A percentile compares a stretch with the other conserved stretches of the same genome.
These are phyloP conservation scores for Teunomyces gatunensis DNA, from an alignment of 805 yeast species.

Conservation along the genomic window DNA sequence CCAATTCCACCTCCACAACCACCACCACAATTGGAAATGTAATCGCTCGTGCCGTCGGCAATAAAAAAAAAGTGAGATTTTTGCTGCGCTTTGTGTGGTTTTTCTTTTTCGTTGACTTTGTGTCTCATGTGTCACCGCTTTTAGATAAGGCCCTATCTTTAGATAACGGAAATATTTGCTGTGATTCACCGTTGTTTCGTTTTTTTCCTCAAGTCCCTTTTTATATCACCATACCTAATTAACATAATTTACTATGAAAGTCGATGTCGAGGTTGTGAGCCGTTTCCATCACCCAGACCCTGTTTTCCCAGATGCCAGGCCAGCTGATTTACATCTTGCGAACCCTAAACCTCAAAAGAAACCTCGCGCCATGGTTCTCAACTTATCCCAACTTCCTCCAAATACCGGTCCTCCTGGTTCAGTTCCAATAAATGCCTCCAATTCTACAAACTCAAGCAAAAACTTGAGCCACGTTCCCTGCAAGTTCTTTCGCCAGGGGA, in stretches of 20 bases:
- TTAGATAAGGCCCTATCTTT: not conserved
- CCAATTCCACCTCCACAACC: slow-evolving; percentile 2
- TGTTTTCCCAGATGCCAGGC: not conserved
- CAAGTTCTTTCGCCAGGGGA: slow-evolving; percentile 87
- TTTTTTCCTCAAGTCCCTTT: not conserved
- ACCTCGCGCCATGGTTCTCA: slow-evolving; percentile 11
- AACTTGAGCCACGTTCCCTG: slow-evolving; percentile 95
- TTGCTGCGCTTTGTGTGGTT: not conserved
- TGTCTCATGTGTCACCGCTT: not conserved
- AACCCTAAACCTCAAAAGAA: not conserved
- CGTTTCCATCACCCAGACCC: not conserved
- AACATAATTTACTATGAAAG: not conserved
- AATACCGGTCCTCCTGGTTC: slow-evolving; percentile 37
- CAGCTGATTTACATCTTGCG: not conserved
- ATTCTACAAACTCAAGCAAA: slow-evolving; percentile 18
- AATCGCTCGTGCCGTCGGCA: not conserved
- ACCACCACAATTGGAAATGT: slow-evolving; percentile 3
- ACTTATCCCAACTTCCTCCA: slow-evolving; percentile 27
- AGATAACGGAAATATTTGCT: not conserved
- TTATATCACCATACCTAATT: not conserved
- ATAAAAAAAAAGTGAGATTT: not conserved
- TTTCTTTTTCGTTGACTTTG: not conserved
- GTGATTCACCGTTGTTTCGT: not conserved
- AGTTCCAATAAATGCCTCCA: slow-evolving; percentile 13
- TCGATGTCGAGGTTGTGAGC: slow-evolving; percentile 2